Evolutionary conservation across 352 stramenopile species (phyloP), one percentile per base, ranked within the genome.

Genomic region (Globisporangium okanoganense): DNA sequence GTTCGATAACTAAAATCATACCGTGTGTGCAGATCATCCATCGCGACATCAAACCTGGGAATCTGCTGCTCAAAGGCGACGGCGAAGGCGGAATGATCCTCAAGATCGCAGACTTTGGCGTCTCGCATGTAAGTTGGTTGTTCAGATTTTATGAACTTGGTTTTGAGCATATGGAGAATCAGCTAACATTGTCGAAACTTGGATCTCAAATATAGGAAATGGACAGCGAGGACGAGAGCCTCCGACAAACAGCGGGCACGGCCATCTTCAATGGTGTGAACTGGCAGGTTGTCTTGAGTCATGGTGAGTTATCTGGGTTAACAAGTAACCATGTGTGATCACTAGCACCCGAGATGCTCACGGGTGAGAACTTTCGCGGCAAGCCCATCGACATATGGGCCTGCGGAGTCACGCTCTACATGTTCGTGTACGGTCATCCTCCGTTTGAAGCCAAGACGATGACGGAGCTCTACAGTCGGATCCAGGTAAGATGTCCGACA

Each of bases 371-470:
- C 22, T 94, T 92, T 63, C 81, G 82, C 33, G 84, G 84, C 22
- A 88, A 86, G 52, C 83, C 85, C 0, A 66, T 92, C 16, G 97
- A 99, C 70, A 87, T 99, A 16, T 99, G 97, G 97, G 94, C 96
- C 14, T 97, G 92, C 20, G 96, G 97, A 5, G 71, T 99, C 33
- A 99, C 95, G 63, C 68, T 99, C 3, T 99, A 97, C 69, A 98
- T 98, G 75, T 99, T 99, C 69, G 81, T 96, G 9, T 98, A 97
- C 54, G 94, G 94, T 16, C 81, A 82, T 36, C 78, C 98, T 5
- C 97, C 97, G 3, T 99, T 98, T 66, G 86, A 92, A 61, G 92
- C 90, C 29, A 79, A 95, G 49, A 83, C 78, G 13, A 91, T 97
- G 58, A 82, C 82, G 14, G 86, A 98, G 41, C 67, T 99, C 14